phyloP scores from a whole-genome alignment of 192 early-diverging fungal genomes.

The Coemansia sp. region DNA sequence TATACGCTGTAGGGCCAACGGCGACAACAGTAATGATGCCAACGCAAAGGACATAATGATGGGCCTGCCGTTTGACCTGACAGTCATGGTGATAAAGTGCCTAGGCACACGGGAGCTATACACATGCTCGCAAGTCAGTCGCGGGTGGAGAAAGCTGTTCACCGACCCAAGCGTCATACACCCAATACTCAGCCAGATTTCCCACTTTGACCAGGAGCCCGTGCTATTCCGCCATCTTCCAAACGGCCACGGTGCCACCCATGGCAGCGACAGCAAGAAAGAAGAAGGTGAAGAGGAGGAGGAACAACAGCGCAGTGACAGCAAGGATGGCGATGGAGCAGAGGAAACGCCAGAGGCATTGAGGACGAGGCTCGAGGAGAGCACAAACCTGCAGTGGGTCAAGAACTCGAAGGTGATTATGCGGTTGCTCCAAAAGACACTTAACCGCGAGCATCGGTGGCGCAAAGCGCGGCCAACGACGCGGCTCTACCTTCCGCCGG shows the following conservation, averaged over 20 bases:
- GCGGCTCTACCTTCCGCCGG: conserved; percentile 44
- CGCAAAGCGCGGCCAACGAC: conserved; percentile 20
- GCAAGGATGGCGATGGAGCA: background rate
- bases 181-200: conserved; percentile 30
- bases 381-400: conserved; percentile 46
- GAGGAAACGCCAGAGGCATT: conserved; percentile 5
- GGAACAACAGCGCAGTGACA: background rate
- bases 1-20: background rate
- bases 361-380: conserved; percentile 24
- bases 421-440: conserved; percentile 34
- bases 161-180: conserved; percentile 22
- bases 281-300: background rate
- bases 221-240: conserved; percentile 40
- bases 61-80: conserved; percentile 48
- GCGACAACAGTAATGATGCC: background rate
- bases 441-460: conserved; percentile 46
- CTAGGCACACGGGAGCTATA: conserved; percentile 27
- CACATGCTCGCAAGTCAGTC: conserved; percentile 37
- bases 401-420: conserved; percentile 27
- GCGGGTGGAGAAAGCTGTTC: conserved; percentile 31
- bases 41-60: conserved; percentile 23
- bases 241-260: conserved; percentile 9
- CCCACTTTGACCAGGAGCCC: conserved; percentile 53
- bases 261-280: background rate
- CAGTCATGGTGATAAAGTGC: conserved; percentile 24